A percentile compares a stretch with the other conserved stretches of the same genome.
These are phyloP conservation scores for Leishmania tropica DNA, from an alignment of 208 protist species.

Conservation along the genomic window DNA sequence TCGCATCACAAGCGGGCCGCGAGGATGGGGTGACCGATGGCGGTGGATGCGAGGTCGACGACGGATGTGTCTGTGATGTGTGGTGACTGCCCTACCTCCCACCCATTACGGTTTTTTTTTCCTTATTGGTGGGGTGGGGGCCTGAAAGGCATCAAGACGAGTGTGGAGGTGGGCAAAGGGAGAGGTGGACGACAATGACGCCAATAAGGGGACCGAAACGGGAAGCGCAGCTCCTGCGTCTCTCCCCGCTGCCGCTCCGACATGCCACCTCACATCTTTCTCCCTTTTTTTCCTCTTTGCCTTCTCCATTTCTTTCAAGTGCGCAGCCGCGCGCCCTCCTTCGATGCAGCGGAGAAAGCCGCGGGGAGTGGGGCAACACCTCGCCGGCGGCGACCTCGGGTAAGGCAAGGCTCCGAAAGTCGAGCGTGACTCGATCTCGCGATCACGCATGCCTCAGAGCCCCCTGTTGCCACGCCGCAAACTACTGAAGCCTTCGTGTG, in stretches of 20 bases:
- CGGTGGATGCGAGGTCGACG: neutral
- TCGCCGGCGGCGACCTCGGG: neutral
- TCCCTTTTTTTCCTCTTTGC: neutral
- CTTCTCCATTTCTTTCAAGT: neutral
- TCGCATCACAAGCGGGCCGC: neutral
- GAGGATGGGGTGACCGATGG: neutral
- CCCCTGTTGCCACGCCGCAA: neutral
- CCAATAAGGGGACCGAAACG: neutral
- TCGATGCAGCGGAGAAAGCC: neutral
- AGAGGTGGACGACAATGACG: neutral
- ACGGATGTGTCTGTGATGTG: neutral
- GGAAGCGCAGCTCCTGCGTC: no score
- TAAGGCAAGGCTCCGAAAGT: neutral
- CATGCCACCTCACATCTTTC: no score
- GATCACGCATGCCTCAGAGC: neutral
- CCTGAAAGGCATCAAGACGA: neutral
- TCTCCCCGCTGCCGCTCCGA: no score
- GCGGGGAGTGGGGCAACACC: neutral
- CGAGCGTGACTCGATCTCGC: neutral
- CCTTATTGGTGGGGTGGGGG: neutral
- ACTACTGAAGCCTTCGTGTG: neutral
- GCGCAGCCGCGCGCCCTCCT: neutral
- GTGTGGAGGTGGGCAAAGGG: neutral
- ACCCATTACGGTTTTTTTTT: neutral
- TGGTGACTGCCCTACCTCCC: no score